Evolutionary conservation across 129 eudicot genomes (phyloP), one percentile per base, ranked within the genome.

Genomic region (Arctium minus): DNA sequence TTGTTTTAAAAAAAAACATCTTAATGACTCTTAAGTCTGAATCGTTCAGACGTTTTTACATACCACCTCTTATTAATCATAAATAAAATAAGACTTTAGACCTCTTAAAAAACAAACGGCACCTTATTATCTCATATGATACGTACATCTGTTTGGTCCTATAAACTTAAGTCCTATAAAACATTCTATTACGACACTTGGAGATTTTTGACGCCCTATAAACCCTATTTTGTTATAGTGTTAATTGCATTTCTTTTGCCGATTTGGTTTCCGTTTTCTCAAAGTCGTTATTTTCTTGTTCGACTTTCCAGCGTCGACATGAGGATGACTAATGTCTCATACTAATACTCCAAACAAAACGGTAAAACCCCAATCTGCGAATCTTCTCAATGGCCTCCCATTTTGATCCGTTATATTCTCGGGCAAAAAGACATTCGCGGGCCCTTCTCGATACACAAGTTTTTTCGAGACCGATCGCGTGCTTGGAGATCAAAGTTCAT

Each of bases 381-480:
- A 74, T 65, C 27, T 67, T 32, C 42, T 18, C 30, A 50, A 33
- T 39, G 31, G 68, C 18, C 29, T 69, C 74, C 35, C 10, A 12
- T n/a, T 60, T 80, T 17, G 29, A 67, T 9, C 56, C 38, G 3
- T 67, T 44, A 17, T 30, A 81, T 62, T 68, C 8, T 33, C 70
- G 36, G 30, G 15, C 38, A 33, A 69, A 48, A 75, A 48, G 70
- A 42, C 46, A 12, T 36, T 62, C 37, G 22, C 12, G 67, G 67
- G 68, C 81, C 72, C 44, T 36, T 56, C 53, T 77, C 38, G 72
- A 77, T 18, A 77, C 56, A 62, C 36, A 77, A 77, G 50, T 62
- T 62, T 32, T 22, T 15, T 60, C 27, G 33, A 77, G 18, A 77
- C 50, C 38, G 56, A 36, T 60, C 68, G 56, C 27, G 32, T 77